Evolutionary conservation across 208 protist species (phyloP), one percentile per base, ranked within the genome.

Genomic region (Leishmania tropica): DNA sequence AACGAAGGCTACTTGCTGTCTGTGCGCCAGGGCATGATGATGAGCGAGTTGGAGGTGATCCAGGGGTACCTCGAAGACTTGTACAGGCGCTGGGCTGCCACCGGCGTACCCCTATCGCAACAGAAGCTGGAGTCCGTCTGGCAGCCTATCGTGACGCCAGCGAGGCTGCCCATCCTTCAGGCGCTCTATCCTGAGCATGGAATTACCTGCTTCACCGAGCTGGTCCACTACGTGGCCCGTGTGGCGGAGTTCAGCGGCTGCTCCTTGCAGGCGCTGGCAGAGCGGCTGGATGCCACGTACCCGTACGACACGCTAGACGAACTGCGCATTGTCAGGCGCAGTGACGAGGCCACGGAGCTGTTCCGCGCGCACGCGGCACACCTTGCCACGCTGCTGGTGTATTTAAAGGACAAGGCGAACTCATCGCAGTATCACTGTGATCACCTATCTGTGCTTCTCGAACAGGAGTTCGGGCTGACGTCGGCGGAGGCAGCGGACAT

Each of bases 201-300:
- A 48, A 94, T 98, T 53, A 62, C 78, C 37, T 90, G 78, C 65
- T 85, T 95, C 71, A 81, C 79, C 3, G 92, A 95, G 74, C 81
- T 98, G 64, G 88, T 92, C 47, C 88, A 93, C 76, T 98, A 98
- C 83, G 80, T 95, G 8, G 89, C 91, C 56, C 90, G 89, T 45
- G 85, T 98, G 37, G 90, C 93, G 7, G 90, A 96, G 79, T 94
- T 94, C 75, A 95, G 83, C 78, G 85, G 88, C 19, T 90, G 78
- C 35, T 80, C 93, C 5, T 85, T 96, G 65, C 81, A 92, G 65
- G 80, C 70, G 37, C 77, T 98, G 65, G 88, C 89, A 42, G 92
- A 96, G 82, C 81, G 85, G 40, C 85, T 98, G 4, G 91, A 95
- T 74, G 90, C 81, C 45, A 74, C 91, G 71, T 97, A 95, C 78